Base-by-base conservation (phyloP, 345 rosid genomes). In the Gossypioides kirkii region DNA sequence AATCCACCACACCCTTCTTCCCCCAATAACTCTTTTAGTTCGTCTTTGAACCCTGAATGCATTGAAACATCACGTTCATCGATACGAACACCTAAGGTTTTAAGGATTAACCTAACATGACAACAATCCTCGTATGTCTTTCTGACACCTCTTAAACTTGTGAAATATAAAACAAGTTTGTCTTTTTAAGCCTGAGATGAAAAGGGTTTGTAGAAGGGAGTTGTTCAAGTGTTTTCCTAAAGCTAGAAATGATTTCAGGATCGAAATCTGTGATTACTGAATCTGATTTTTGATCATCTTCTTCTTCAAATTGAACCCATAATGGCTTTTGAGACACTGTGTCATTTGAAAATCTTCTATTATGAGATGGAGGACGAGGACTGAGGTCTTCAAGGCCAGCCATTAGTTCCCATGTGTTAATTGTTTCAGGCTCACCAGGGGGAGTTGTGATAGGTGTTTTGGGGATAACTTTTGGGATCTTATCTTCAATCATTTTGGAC, bases 361-460 rank as follows among this genome's bases (percentile, higher is more conserved):
- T 36, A 59, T 81, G 92, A 47, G 47, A 78, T 7, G 87, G 85
- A 38, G 84, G 72, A 28, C 77, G 61, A 10, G 88, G 90, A 20
- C 83, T 85, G 3, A 23, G 5, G 74, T 92, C 99, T 75, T 95
- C 96, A 65, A 92, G 94, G 8, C 98, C 99, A 55, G 78, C 97
- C 99, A 92, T 92, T 72, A 95, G 67, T 64, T 95, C 98, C 99
- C 99, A 95, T 0, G 93, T 65, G 69, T 95, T 95, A 80, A 92
- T 95, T 12, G 84, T 92, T 74, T 95, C 99, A 0, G 98, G 99
- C 88, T 95, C 99, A 0, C 97, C 99, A 0, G 97, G 99, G 2
- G 97, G 98, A 3, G 99, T 95, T 50, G 75, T 70, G 25, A 80
- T 62, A 0, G 97, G 99, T 0, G 99, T 95, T 56, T 58, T 85